Evolutionary conservation across 2,329 filamentous ascomycete species (phyloP).

Genomic region (Diplodia intermedia): DNA sequence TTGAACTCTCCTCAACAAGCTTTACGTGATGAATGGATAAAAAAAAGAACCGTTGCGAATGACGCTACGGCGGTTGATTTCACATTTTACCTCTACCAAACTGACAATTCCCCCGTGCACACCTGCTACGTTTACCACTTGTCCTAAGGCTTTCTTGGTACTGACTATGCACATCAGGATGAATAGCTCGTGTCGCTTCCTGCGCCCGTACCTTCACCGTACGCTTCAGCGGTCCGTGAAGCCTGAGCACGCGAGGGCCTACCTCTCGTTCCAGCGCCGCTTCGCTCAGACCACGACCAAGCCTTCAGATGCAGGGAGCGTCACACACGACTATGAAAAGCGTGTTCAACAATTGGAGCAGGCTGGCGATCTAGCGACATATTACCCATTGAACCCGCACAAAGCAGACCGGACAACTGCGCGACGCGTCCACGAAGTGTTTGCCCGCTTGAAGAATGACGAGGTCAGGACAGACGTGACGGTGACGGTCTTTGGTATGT

Average conservation of each 20-base stretch:
- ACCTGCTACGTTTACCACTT: neutral
- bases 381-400: slow-evolving; percentile 57
- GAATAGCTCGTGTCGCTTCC: slow-evolving; percentile 58
- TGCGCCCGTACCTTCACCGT: slow-evolving; percentile 63
- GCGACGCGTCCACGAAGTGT: slow-evolving; percentile 39
- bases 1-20: neutral
- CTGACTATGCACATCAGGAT: slow-evolving; percentile 54
- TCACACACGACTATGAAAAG: slow-evolving; percentile 52
- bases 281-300: slow-evolving; percentile 37
- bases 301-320: slow-evolving; percentile 26
- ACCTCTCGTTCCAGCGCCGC: slow-evolving; percentile 51
- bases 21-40: slow-evolving; percentile 36
- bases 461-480: slow-evolving; percentile 39
- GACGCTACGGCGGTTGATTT: slow-evolving; percentile 64
- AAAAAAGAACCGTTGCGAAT: slow-evolving; percentile 72
- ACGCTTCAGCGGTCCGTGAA: slow-evolving; percentile 42
- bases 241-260: slow-evolving; percentile 49
- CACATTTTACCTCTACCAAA: slow-evolving; percentile 35
- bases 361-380: slow-evolving; percentile 56
- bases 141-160: slow-evolving; percentile 41
- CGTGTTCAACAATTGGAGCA: slow-evolving; percentile 61
- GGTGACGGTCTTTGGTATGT: slow-evolving; percentile 48
- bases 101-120: slow-evolving; percentile 41
- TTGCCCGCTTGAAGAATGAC: slow-evolving; percentile 41
- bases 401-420: slow-evolving; percentile 32